Base-by-base conservation (phyloP, 805 yeast genomes). In the Vanderwaltozyma tropicalis region DNA sequence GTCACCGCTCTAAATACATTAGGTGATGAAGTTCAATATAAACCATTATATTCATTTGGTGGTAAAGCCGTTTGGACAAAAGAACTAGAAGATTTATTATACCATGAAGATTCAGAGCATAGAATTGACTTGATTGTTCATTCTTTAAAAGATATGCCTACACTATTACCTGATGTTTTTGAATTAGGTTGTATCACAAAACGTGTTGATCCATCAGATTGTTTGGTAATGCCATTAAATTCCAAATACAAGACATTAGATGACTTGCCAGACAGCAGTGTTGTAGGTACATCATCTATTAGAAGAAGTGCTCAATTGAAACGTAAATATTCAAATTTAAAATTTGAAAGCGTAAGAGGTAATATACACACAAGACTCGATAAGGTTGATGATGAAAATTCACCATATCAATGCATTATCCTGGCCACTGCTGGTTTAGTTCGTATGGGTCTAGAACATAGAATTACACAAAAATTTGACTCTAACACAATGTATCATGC, bases 31-130 rank as follows among this genome's bases (percentile, higher is more conserved):
- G 79, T 82, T 22, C 92, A 78, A 55, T 73, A 71, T 53, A 79
- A 76, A 55, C 96, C 98, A 7, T 67, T 92, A 35, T 92, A 89
- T 60, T 75, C 95, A 4, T 92, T 92, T 62, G 97, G 96, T 31
- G 98, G 98, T 19, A 92, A 92, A 59, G 77, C 96, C 0, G 61
- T 92, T 18, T 92, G 98, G 98, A 92, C 98, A 3, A 83, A 84
- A 55, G 98, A 92, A 61, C 68, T 92, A 40, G 98, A 92, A 62
- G 78, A 78, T 18, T 64, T 87, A 34, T 64, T 89, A 28, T 69
- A 81, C 46, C 67, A 71, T 32, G 69, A 76, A 19, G 88, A 80
- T 21, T 68, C 64, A 15, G 77, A 68, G 48, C 78, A 81, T 37
- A 69, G 77, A 61, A 67, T 89, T 34, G 96, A 92, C 57, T 65